phyloP scores from a whole-genome alignment of 352 stramenopile genomes.

The Aphanomyces euteiches region DNA sequence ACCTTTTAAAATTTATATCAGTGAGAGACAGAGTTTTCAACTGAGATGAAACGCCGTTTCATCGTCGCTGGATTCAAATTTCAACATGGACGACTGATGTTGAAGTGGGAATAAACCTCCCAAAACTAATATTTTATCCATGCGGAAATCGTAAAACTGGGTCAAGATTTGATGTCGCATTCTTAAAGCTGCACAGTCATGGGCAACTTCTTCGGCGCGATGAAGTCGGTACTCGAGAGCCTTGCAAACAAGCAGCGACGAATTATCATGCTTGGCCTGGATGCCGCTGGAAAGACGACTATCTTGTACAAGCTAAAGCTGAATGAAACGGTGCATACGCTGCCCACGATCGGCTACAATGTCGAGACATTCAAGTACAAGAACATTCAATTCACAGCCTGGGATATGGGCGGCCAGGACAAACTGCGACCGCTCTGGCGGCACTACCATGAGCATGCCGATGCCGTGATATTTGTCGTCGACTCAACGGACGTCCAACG shows the following conservation, averaged over 20 bases:
- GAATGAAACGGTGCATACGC: conserved; percentile 59
- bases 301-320: conserved; percentile 90
- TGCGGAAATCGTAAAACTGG: too few relatives aligned
- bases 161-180: too few relatives aligned
- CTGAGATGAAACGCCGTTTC: too few relatives aligned
- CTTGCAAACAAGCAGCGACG: conserved; percentile 31
- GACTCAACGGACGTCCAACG: conserved; percentile 53
- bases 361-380: conserved; percentile 73
- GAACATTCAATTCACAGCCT: conserved; percentile 73
- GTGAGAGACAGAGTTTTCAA: too few relatives aligned
- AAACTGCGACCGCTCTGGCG: conserved; percentile 66
- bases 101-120: too few relatives aligned
- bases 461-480: conserved; percentile 83
- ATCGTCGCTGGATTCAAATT: too few relatives aligned
- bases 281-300: conserved; percentile 96
- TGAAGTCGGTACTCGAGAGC: neutral
- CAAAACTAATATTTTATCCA: too few relatives aligned
- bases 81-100: too few relatives aligned
- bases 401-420: conserved; percentile 79
- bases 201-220: conserved; percentile 6
- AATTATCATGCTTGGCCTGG: conserved; percentile 92
- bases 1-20: too few relatives aligned
- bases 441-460: conserved; percentile 62
- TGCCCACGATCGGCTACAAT: conserved; percentile 86
- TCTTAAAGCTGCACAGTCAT: neutral